A percentile compares a stretch with the other conserved stretches of the same genome.
Evolutionary conservation across 2,329 filamentous ascomycete genomes (phyloP).

Genomic region (Monosporascus sp.): DNA sequence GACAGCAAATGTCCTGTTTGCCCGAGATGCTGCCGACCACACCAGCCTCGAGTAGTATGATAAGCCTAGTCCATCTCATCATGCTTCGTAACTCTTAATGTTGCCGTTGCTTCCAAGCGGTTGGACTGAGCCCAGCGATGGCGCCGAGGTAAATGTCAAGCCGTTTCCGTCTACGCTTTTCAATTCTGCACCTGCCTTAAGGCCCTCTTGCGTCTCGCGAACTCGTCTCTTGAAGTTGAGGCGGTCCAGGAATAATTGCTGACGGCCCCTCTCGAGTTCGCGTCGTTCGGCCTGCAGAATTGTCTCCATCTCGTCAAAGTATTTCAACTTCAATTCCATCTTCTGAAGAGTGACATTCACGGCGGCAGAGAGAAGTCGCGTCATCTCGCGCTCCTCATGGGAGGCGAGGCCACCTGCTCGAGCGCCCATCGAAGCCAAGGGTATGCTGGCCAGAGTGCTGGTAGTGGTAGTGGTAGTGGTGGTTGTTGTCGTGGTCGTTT

Average conservation of each 20-base stretch:
- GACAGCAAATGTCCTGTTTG: too few species aligned
- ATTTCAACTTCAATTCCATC: slow-evolving; percentile 89
- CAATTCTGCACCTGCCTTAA: slow-evolving; percentile 54
- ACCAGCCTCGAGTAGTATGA: too few species aligned
- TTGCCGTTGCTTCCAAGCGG: slow-evolving; percentile 51
- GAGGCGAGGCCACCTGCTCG: slow-evolving; percentile 85
- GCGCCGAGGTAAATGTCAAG: slow-evolving; percentile 47
- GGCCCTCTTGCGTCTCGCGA: slow-evolving; percentile 70
- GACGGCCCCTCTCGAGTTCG: slow-evolving; percentile 84
- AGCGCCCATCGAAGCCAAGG: slow-evolving; percentile 79
- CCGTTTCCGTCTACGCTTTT: slow-evolving; percentile 45
- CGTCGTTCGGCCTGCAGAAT: slow-evolving; percentile 87
- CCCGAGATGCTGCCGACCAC: too few species aligned
- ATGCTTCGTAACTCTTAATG: slow-evolving; percentile 55
- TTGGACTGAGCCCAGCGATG: slow-evolving; percentile 41
- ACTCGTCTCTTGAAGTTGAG: slow-evolving; percentile 86
- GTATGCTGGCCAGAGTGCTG: slow-evolving; percentile 64
- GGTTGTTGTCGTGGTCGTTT: slow-evolving; percentile 47
- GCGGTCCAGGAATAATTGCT: slow-evolving; percentile 90
- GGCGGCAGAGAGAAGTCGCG: slow-evolving; percentile 82
- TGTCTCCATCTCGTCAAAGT: slow-evolving; percentile 94
- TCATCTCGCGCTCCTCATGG: slow-evolving; percentile 95
- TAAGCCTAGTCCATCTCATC: slow-evolving; percentile 7
- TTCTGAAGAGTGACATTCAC: slow-evolving; percentile 95
- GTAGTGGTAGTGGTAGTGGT: slow-evolving; percentile 42